A percentile compares a stretch with the other conserved stretches of the same genome.
These are phyloP conservation scores for Candida broadrunensis DNA, from an alignment of 805 yeast genomes.

Conservation along the genomic window DNA sequence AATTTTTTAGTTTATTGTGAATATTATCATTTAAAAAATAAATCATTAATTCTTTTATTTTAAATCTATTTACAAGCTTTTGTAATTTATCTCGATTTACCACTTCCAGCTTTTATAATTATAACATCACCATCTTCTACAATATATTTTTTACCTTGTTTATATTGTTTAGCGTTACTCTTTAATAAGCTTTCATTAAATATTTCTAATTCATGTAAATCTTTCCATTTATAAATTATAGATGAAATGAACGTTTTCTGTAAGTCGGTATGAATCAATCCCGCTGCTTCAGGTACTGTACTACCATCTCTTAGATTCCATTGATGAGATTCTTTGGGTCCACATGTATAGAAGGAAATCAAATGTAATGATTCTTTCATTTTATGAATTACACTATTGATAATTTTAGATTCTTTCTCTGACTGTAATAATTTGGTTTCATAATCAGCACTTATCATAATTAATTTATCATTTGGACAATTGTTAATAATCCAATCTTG, in stretches of 20 bases:
- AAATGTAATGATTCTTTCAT: constrained; percentile 69
- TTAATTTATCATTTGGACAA: constrained; percentile 53
- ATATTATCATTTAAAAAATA: too few species aligned
- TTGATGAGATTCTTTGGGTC: constrained; percentile 79
- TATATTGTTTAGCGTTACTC: constrained; percentile 55
- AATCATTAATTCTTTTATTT: too few species aligned
- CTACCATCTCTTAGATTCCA: constrained; percentile 81
- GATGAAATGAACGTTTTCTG: constrained; percentile 80
- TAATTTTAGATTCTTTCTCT: constrained; percentile 40
- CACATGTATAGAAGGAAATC: constrained; percentile 86
- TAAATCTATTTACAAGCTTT: too few species aligned
- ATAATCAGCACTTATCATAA: constrained; percentile 44
- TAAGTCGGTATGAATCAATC: constrained; percentile 82
- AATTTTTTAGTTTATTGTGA: too few species aligned
- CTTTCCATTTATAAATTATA: constrained; percentile 66
- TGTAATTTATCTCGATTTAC: constrained; percentile 35
- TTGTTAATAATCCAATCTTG: constrained; percentile 63
- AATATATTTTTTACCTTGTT: constrained; percentile 73
- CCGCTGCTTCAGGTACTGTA: constrained; percentile 87
- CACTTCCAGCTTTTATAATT: constrained; percentile 69
- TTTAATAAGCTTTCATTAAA: constrained; percentile 52
- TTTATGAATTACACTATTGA: constrained; percentile 59
- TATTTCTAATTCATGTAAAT: constrained; percentile 32
- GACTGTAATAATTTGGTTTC: constrained; percentile 35
- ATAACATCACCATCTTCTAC: constrained; percentile 85